Base-by-base conservation (phyloP, 306 rosid species). In the Quercus dentata region DNA sequence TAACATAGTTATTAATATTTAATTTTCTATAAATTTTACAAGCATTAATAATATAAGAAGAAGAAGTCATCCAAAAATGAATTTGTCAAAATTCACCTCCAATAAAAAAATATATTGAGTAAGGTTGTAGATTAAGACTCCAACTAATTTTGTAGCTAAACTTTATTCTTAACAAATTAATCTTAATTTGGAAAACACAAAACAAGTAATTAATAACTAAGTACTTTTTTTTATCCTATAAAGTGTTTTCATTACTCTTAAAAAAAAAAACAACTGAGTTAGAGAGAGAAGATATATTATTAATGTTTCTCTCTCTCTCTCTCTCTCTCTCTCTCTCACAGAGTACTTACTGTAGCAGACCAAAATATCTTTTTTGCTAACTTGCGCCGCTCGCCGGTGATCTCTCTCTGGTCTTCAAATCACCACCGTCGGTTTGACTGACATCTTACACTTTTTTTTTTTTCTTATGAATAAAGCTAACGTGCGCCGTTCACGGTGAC, bases 321-420 rank as follows among this genome's bases (percentile, higher is more conserved):
- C 25, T 44, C 55, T n/a, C 19, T 7, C 57, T 21, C 35, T 20
- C 31, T 25, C 57, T 76, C 46, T 17, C 25, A 1, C 38, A 4
- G 31, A 18, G 30, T 2, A 28, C 41, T 13, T 13, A 2, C 11
- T 21, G 4, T 3, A 20, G 1, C 18, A 12, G 4, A 5, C 33
- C 30, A 69, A 35, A 57, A 44, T 63, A 54, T 41, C 21, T 44
- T 4, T 41, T 31, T 30, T 81, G 87, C 87, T 82, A 85, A 79
- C 76, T 59, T 84, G 83, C 88, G 92, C 92, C 14, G 1, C 64
- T 49, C 56, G 56, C 56, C 80, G 73, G 74, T 56, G 67, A 71
- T 68, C 11, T 2, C 46, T 38, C 46, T 41, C 12, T 41, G 46
- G 12, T 41, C 46, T 41, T 41, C 12, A 8, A 63, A n/a, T 31